phyloP scores from a whole-genome alignment of 2,329 filamentous ascomycete genomes.

The Plectosphaerella sp. region DNA sequence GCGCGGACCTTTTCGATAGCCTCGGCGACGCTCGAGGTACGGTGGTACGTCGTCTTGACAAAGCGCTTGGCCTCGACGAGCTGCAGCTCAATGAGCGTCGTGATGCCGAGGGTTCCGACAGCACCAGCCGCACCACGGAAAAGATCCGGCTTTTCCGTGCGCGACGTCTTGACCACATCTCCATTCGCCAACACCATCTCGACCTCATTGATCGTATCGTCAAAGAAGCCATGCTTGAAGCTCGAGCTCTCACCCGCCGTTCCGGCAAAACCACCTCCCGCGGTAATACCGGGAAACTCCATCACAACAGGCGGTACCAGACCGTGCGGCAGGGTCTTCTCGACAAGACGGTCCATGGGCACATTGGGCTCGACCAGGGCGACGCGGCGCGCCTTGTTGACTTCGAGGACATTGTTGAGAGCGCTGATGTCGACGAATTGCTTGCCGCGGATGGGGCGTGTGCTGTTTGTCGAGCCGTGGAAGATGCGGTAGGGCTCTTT shows the following conservation, averaged over 20 bases:
- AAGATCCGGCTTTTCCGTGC: slow-evolving; percentile 41
- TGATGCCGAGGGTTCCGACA: slow-evolving; percentile 63
- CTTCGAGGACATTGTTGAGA: slow-evolving; percentile 58
- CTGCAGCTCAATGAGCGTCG: slow-evolving; percentile 61
- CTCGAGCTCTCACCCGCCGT: slow-evolving; percentile 67
- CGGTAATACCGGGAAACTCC: slow-evolving; percentile 74
- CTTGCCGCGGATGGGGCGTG: slow-evolving; percentile 45
- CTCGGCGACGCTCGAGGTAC: slow-evolving; percentile 43
- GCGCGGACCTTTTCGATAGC: slow-evolving; percentile 43
- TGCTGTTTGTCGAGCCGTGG: slow-evolving; percentile 75
- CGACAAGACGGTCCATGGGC: slow-evolving; percentile 67
- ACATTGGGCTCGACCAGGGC: slow-evolving; percentile 74
- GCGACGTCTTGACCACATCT: slow-evolving; percentile 51
- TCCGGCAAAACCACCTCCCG: slow-evolving; percentile 66
- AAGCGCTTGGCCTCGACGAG: slow-evolving; percentile 56
- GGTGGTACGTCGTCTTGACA: slow-evolving; percentile 60
- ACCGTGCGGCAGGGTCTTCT: slow-evolving; percentile 58
- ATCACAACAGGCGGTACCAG: slow-evolving; percentile 69
- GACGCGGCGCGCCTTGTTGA: slow-evolving; percentile 50
- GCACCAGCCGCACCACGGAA: slow-evolving; percentile 64
- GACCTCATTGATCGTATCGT: slow-evolving; percentile 56
- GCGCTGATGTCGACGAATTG: slow-evolving; percentile 60
- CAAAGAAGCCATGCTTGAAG: slow-evolving; percentile 69
- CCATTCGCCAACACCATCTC: slow-evolving; percentile 70
- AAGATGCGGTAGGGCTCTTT: slow-evolving; percentile 65